Conservation (phyloP, 495 filamentous ascomycete species). For the Penicillium silybi region DNA sequence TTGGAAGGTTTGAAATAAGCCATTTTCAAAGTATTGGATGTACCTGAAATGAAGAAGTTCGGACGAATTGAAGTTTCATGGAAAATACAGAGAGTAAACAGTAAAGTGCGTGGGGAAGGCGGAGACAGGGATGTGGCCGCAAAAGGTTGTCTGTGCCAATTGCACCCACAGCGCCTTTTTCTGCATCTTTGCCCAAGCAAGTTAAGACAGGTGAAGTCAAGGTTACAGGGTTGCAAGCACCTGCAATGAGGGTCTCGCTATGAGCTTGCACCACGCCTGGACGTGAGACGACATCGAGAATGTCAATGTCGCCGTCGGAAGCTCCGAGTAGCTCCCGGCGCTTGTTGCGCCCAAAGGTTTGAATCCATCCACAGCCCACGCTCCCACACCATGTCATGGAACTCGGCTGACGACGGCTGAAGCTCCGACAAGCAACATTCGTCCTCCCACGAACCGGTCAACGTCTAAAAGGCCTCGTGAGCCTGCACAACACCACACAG, state of each 20-base stretch:
- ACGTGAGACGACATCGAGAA: conserved; percentile 20
- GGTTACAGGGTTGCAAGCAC: not conserved
- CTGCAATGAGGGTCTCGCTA: conserved; percentile 2
- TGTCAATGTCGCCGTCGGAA: conserved; percentile 31
- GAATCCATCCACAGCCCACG: conserved; percentile 5
- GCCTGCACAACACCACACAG: conserved; percentile 32
- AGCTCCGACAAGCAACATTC: conserved; percentile 53
- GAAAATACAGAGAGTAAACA: not conserved
- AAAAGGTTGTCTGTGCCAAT: not conserved
- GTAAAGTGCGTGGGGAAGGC: conserved; percentile 10
- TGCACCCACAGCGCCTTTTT: not conserved
- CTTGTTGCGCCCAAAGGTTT: conserved; percentile 39
- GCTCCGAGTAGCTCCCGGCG: conserved; percentile 38
- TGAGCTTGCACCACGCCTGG: conserved; percentile 7
- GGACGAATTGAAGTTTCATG: not conserved
- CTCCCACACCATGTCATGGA: not conserved
- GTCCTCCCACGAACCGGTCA: conserved; percentile 51
- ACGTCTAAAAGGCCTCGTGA: conserved; percentile 49
- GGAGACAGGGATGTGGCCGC: conserved; percentile 10
- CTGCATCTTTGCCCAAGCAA: not conserved
- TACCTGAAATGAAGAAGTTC: not conserved
- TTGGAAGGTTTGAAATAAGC: conserved; percentile 58
- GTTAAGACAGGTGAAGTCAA: not conserved
- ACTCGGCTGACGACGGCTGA: conserved; percentile 6
- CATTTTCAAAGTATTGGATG: not conserved